Percentiles rank a stretch among this genome's conserved stretches.
Evolutionary conservation across 164 flowering plant genomes (phyloP).

Genomic region (Platanus orientalis): DNA sequence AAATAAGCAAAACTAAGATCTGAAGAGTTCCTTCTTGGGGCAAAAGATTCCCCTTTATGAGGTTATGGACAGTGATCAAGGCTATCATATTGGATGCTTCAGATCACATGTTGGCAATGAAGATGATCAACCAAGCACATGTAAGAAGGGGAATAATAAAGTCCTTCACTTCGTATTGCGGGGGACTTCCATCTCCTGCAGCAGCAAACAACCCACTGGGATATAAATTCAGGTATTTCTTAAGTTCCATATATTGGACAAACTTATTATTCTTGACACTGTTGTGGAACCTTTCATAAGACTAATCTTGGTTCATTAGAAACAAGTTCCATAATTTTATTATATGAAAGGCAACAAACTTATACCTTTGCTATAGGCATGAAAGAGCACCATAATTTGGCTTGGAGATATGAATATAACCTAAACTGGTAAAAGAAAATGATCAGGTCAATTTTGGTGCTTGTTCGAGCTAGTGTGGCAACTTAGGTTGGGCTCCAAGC

Average conservation of each 20-base stretch:
- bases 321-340: background rate
- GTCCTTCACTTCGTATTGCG: constrained; percentile 91
- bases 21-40: background rate
- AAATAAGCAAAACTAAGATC: background rate
- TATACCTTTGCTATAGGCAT: background rate
- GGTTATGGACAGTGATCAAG: background rate
- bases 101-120: constrained; percentile 99
- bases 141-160: constrained; percentile 50
- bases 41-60: background rate
- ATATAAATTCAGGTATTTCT: constrained; percentile 85
- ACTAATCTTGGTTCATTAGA: background rate
- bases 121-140: constrained; percentile 86
- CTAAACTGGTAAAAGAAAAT: too few species aligned
- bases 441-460: too few species aligned
- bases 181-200: constrained; percentile 94
- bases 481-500: too few species aligned
- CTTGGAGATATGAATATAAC: background rate
- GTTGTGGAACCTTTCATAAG: background rate
- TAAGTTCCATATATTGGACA: background rate
- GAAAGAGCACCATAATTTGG: background rate
- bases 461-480: too few species aligned
- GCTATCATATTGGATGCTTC: constrained; percentile 13
- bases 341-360: background rate
- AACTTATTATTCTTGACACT: background rate
- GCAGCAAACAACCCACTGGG: constrained; percentile 96